Percentiles rank a stretch among this genome's conserved stretches.
phyloP scores from a whole-genome alignment of 164 flowering plant species.

The Santalum album region DNA sequence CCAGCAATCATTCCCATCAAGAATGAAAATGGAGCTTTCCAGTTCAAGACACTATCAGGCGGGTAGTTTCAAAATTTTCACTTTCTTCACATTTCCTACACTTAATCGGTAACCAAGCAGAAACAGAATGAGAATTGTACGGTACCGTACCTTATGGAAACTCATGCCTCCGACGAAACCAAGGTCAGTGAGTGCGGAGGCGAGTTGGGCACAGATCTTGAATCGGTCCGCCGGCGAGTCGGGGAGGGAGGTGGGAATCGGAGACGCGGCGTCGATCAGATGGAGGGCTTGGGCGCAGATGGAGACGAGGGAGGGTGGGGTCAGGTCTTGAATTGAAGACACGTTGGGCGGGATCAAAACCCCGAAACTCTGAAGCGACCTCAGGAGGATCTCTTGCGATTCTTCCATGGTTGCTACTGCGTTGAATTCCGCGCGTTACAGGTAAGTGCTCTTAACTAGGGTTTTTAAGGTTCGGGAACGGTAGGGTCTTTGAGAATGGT shows the following conservation, averaged over 20 bases:
- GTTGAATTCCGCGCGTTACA: no score
- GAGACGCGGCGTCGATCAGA: slow-evolving; percentile 26
- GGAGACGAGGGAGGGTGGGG: slow-evolving; percentile 36
- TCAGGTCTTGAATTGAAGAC: slow-evolving; percentile 35
- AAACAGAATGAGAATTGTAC: not conserved
- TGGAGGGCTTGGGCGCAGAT: slow-evolving; percentile 51
- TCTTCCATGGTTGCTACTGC: slow-evolving; percentile 42
- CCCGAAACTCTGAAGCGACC: slow-evolving; percentile 35
- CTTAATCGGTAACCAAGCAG: not conserved
- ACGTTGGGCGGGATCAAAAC: slow-evolving; percentile 38
- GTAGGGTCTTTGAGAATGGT: no score
- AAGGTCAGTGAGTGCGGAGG: slow-evolving; percentile 30
- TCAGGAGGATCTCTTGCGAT: slow-evolving; percentile 44
- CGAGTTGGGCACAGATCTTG: slow-evolving; percentile 50
- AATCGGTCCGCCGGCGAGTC: slow-evolving; percentile 46
- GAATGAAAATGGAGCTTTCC: no score
- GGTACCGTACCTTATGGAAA: slow-evolving; percentile 49
- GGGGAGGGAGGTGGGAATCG: slow-evolving; percentile 38
- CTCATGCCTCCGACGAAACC: slow-evolving; percentile 60
- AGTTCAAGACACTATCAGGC: no score
- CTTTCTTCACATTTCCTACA: no score
- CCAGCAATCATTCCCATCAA: no score
- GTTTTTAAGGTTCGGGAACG: no score
- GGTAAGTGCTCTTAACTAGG: no score
- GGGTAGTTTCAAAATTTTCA: no score